A percentile compares a stretch with the other conserved stretches of the same genome.
Evolutionary conservation across 306 rosid genomes (phyloP).

Genomic region (Cicer pinnatifidum): DNA sequence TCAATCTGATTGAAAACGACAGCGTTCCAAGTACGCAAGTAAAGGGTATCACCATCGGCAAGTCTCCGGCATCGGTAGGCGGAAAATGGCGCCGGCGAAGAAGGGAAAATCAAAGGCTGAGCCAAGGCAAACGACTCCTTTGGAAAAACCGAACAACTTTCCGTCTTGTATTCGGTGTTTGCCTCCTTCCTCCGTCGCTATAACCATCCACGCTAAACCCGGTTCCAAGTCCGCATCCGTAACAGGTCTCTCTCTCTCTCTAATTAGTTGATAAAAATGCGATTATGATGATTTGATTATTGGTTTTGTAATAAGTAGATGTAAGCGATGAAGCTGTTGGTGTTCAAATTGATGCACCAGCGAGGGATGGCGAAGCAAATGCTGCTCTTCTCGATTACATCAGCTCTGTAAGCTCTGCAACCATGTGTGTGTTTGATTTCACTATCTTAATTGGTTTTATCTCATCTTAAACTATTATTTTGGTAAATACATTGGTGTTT

Average conservation of each 20-base stretch:
- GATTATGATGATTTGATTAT: not conserved
- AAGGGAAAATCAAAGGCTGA: constrained; percentile 67
- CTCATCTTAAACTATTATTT: too few relatives aligned
- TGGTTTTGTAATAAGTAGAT: constrained; percentile 49
- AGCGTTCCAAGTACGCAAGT: constrained; percentile 33
- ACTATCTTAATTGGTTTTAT: too few relatives aligned
- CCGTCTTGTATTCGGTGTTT: constrained; percentile 76
- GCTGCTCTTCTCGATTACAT: constrained; percentile 85
- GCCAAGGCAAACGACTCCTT: constrained; percentile 42
- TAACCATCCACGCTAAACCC: constrained; percentile 94
- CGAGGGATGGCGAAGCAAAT: constrained; percentile 95
- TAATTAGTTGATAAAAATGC: not conserved
- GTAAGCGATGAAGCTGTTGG: constrained; percentile 80
- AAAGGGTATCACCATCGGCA: not conserved
- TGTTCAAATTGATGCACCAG: constrained; percentile 89
- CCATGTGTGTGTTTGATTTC: not conserved
- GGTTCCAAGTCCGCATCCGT: constrained; percentile 83
- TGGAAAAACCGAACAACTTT: constrained; percentile 44
- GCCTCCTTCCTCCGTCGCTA: constrained; percentile 83
- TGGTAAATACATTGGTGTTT: not conserved
- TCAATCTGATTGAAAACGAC: constrained; percentile 5
- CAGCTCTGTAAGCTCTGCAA: constrained; percentile 57
- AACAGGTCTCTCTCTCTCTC: constrained; percentile 57
- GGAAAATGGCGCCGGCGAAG: constrained; percentile 74
- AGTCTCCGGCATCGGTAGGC: constrained; percentile 1